Evolutionary conservation across 1,284 basidiomycete species (phyloP).

Genomic region (Amylostereum areolatum): DNA sequence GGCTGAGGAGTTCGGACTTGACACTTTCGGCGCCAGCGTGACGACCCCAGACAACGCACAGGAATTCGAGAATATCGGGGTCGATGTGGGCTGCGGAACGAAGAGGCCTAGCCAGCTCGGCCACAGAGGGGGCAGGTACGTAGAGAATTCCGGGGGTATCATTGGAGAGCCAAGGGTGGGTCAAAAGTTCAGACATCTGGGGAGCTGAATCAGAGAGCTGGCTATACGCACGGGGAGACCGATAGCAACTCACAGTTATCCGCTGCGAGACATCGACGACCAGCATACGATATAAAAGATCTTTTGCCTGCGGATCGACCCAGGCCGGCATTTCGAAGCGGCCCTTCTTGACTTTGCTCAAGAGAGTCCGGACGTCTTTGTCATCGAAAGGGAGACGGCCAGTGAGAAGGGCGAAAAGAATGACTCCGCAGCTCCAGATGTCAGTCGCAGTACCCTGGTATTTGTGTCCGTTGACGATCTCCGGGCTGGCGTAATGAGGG

Average conservation of each 20-base stretch:
- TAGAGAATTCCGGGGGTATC: slow-evolving; percentile 46
- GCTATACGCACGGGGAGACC: slow-evolving; percentile 8
- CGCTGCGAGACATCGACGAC: slow-evolving; percentile 85
- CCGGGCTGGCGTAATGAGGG: slow-evolving; percentile 97
- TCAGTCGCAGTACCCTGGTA: slow-evolving; percentile 94
- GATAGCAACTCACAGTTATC: slow-evolving; percentile 63
- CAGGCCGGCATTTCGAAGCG: slow-evolving; percentile 76
- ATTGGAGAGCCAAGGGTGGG: slow-evolving; percentile 77
- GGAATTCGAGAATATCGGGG: slow-evolving; percentile 79
- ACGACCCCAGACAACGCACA: slow-evolving; percentile 85
- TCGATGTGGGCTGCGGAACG: slow-evolving; percentile 74
- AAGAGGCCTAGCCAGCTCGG: slow-evolving; percentile 62
- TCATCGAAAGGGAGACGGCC: slow-evolving; percentile 89
- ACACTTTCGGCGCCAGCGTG: slow-evolving; percentile 55
- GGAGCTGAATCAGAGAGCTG: background rate
- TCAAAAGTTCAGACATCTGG: slow-evolving; percentile 83
- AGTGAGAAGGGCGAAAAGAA: slow-evolving; percentile 83
- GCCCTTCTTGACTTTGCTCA: slow-evolving; percentile 89
- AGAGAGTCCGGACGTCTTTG: slow-evolving; percentile 74
- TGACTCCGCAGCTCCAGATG: slow-evolving; percentile 93
- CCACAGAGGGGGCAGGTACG: slow-evolving; percentile 58
- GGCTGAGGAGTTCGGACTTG: slow-evolving; percentile 57
- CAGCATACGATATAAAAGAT: slow-evolving; percentile 79
- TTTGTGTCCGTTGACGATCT: slow-evolving; percentile 92
- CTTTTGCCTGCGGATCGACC: slow-evolving; percentile 69